Percentiles rank a stretch among this genome's conserved stretches.
phyloP scores from a whole-genome alignment of 1,284 basidiomycete genomes.

The Pholiota adiposa region DNA sequence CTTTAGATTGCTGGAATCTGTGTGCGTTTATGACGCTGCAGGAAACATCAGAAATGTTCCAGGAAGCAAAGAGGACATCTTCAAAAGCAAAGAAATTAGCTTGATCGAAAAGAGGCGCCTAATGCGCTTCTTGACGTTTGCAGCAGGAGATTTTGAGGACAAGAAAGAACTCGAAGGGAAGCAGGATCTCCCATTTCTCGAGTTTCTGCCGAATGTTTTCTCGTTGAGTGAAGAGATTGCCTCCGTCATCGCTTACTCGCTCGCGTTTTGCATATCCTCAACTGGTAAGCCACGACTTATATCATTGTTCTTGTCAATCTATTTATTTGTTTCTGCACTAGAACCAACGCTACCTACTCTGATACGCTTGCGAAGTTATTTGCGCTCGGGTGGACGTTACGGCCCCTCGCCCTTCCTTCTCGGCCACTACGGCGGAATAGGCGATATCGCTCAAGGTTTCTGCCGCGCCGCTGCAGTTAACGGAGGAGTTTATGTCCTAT shows the following conservation, averaged over 20 bases:
- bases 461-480: slow-evolving; percentile 88
- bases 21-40: slow-evolving; percentile 61
- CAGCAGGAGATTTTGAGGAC: slow-evolving; percentile 73
- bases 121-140: slow-evolving; percentile 92
- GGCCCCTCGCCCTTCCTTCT: slow-evolving; percentile 91
- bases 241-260: slow-evolving; percentile 69
- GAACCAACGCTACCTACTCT: slow-evolving; percentile 72
- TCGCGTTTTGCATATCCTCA: slow-evolving; percentile 65
- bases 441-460: slow-evolving; percentile 93
- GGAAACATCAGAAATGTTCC: slow-evolving; percentile 72
- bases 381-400: slow-evolving; percentile 85
- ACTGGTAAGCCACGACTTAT: slow-evolving; percentile 45
- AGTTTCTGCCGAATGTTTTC: slow-evolving; percentile 69
- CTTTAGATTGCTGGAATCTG: slow-evolving; percentile 85
- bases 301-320: background rate
- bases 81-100: slow-evolving; percentile 81
- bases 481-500: slow-evolving; percentile 86
- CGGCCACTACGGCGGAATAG: slow-evolving; percentile 92
- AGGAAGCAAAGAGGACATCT: slow-evolving; percentile 91
- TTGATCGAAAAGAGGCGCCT: slow-evolving; percentile 89
- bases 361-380: slow-evolving; percentile 69
- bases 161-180: slow-evolving; percentile 64
- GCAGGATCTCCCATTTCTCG: slow-evolving; percentile 56
- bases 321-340: slow-evolving; percentile 30
- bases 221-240: slow-evolving; percentile 62